Evolutionary conservation across 2,329 filamentous ascomycete species (phyloP).

Genomic region (Fusarium siculi): DNA sequence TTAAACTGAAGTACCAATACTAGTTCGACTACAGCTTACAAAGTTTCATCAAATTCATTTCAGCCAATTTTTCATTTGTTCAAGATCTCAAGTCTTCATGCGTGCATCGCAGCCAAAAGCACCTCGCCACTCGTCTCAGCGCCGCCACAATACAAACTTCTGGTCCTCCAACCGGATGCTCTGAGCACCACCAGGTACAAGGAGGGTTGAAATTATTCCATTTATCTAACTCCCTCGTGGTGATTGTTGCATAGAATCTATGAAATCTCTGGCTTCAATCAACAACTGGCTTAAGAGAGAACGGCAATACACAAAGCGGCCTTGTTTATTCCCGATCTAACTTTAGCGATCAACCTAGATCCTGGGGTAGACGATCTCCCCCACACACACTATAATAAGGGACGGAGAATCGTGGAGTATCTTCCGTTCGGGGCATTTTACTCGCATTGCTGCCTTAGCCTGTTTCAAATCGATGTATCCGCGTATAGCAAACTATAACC

Average conservation of each 20-base stretch:
- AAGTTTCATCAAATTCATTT: background rate
- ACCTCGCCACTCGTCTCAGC: accelerated
- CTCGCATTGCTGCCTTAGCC: too few relatives aligned
- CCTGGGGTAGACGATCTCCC: too few relatives aligned
- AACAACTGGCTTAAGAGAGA: accelerated
- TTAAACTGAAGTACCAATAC: accelerated
- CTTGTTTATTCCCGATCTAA: background rate
- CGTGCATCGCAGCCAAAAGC: accelerated
- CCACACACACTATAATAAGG: too few relatives aligned
- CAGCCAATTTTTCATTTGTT: accelerated
- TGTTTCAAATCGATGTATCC: background rate
- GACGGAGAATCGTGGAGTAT: too few relatives aligned
- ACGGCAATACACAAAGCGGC: background rate
- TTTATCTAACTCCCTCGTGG: too few relatives aligned
- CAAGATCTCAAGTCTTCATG: accelerated
- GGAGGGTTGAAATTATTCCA: too few relatives aligned
- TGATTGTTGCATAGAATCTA: background rate
- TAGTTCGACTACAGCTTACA: accelerated
- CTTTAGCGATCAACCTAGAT: too few relatives aligned
- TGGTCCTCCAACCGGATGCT: accelerated
- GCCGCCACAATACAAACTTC: accelerated
- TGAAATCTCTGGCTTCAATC: background rate
- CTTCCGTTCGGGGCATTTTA: too few relatives aligned
- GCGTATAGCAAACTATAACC: background rate
- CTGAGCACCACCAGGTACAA: too few relatives aligned